A percentile compares a stretch with the other conserved stretches of the same genome.
Conservation (phyloP, 2,329 filamentous ascomycete species). For the Calonectria montana region DNA sequence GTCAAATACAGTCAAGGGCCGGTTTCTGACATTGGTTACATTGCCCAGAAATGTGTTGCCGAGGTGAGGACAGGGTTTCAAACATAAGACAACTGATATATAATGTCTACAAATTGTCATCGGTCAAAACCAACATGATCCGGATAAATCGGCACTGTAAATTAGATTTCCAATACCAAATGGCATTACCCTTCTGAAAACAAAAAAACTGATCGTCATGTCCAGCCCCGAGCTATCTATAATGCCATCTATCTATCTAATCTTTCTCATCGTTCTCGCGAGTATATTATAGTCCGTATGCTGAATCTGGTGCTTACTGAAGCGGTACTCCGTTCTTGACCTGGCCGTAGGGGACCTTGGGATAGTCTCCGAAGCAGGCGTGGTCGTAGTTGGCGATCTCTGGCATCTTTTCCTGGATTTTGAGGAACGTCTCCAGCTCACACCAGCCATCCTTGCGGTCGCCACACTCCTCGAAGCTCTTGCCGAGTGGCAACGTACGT, state of each 20-base stretch:
- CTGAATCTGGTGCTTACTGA: constrained; percentile 17
- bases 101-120: not conserved
- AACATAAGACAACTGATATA: not conserved
- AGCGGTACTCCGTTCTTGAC: constrained; percentile 52
- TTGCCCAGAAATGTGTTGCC: not conserved
- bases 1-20: not conserved
- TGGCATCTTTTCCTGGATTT: constrained; percentile 69
- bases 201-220: not conserved
- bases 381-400: constrained; percentile 70
- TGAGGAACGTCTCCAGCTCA: constrained; percentile 75
- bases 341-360: constrained; percentile 50
- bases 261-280: not conserved
- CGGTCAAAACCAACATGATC: not conserved
- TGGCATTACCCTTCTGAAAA: not conserved
- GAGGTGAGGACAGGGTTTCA: not conserved
- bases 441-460: constrained; percentile 80
- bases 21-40: not conserved
- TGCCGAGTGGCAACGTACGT: constrained; percentile 76
- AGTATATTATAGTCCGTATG: constrained; percentile 9
- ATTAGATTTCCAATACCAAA: not conserved
- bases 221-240: not conserved
- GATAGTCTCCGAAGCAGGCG: constrained; percentile 71
- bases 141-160: not conserved
- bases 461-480: constrained; percentile 74
- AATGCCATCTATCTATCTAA: not conserved